Percentiles rank a stretch among this genome's conserved stretches.
Conservation (phyloP, 768 basidiomycete species). For the Dentipellis sp. region DNA sequence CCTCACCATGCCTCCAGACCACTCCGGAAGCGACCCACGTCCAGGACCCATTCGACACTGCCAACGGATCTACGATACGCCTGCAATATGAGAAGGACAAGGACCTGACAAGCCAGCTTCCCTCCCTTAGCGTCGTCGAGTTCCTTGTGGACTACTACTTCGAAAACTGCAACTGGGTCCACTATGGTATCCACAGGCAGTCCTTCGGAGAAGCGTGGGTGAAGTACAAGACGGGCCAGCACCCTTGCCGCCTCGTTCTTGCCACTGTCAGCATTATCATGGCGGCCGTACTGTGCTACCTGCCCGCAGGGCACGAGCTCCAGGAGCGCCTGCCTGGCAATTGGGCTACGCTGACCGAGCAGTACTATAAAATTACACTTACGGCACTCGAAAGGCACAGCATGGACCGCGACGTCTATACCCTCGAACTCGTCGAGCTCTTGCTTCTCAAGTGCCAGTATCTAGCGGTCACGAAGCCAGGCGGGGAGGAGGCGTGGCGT, state of each 20-base stretch:
- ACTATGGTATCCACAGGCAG: slow-evolving; percentile 6
- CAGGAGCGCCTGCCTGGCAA: slow-evolving; percentile 9
- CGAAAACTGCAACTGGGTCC: slow-evolving; percentile 13
- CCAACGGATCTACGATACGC: slow-evolving; percentile 4
- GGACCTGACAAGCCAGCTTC: slow-evolving; percentile 12
- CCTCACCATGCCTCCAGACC: slow-evolving; percentile 1
- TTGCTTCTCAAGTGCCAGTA: slow-evolving; percentile 64
- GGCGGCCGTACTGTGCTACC: slow-evolving; percentile 10
- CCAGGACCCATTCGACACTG: slow-evolving; percentile 8
- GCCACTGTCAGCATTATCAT: slow-evolving; percentile 13
- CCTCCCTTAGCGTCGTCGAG: slow-evolving; percentile 11
- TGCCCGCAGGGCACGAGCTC: slow-evolving; percentile 11
- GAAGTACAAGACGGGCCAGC: slow-evolving; percentile 11
- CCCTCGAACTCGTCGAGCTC: slow-evolving; percentile 69
- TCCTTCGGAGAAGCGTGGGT: slow-evolving; percentile 12
- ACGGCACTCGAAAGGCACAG: slow-evolving; percentile 54
- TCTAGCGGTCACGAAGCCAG: slow-evolving; percentile 60
- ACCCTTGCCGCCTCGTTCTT: slow-evolving; percentile 11
- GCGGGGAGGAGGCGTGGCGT: slow-evolving; percentile 76
- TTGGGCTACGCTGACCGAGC: slow-evolving; percentile 32
- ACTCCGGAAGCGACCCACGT: slow-evolving; percentile 2
- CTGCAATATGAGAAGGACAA: slow-evolving; percentile 10
- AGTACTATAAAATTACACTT: slow-evolving; percentile 64
- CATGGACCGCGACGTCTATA: slow-evolving; percentile 38
- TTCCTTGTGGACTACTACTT: slow-evolving; percentile 12